A percentile compares a stretch with the other conserved stretches of the same genome.
Conservation (phyloP, 768 basidiomycete genomes). For the Hypholoma fasciculare region DNA sequence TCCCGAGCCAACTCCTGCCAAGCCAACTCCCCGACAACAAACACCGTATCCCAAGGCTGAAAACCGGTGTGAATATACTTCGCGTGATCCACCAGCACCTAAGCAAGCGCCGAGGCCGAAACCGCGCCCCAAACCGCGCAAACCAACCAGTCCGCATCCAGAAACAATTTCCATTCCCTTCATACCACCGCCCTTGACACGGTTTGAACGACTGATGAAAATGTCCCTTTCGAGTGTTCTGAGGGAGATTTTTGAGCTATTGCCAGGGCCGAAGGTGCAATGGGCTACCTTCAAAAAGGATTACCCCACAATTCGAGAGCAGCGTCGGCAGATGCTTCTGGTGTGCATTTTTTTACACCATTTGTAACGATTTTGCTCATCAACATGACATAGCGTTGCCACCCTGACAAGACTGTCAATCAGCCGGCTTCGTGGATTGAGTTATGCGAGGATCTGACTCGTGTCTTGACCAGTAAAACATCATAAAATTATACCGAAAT, state of each 20-base stretch:
- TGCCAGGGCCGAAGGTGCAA: background rate
- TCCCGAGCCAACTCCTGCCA: background rate
- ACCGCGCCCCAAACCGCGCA: background rate
- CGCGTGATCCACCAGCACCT: background rate
- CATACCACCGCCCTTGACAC: background rate
- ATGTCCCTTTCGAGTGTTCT: background rate
- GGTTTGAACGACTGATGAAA: background rate
- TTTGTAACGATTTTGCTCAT: background rate
- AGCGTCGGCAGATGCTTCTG: background rate
- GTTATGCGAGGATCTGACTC: background rate
- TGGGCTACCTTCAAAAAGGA: background rate
- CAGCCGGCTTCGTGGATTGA: background rate
- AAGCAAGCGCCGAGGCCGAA: background rate
- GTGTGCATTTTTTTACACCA: background rate
- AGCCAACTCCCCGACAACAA: background rate
- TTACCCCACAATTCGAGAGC: background rate
- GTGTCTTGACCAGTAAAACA: background rate
- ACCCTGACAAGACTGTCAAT: conserved; percentile 3
- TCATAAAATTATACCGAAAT: background rate
- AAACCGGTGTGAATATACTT: background rate
- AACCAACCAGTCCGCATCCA: background rate
- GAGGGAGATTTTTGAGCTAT: background rate
- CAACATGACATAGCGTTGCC: background rate
- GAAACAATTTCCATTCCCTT: background rate
- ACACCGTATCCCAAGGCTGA: background rate